phyloP scores from a whole-genome alignment of 106 monocot species.

The Acanthochlamys bracteata region DNA sequence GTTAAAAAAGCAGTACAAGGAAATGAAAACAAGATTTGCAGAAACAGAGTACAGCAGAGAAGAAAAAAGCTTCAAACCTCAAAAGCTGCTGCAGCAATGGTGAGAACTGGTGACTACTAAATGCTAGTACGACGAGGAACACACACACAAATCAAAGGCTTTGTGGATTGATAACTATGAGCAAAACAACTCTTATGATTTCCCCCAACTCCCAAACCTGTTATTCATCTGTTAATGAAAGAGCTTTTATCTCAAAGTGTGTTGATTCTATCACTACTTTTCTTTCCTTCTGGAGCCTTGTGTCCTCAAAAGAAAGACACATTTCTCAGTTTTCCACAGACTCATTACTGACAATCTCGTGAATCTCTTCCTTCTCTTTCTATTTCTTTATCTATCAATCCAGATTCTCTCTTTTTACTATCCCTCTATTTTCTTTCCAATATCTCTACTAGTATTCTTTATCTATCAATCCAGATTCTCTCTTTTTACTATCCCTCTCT shows the following conservation, averaged over 20 bases:
- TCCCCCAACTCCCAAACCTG: too few species aligned
- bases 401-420: not conserved
- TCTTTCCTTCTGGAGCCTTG: not conserved
- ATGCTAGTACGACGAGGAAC: too few species aligned
- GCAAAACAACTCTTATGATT: too few species aligned
- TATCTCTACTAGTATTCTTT: not conserved
- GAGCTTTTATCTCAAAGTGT: not conserved
- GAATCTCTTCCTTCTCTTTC: not conserved
- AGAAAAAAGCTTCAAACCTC: not conserved
- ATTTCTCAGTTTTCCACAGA: not conserved
- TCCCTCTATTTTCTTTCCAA: not conserved
- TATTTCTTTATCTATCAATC: not conserved
- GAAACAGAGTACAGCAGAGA: too few species aligned
- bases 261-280: not conserved
- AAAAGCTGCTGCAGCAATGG: not conserved
- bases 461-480: not conserved
- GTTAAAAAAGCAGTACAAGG: too few species aligned
- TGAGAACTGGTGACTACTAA: not conserved
- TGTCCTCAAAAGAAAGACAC: not conserved
- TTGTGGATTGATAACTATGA: too few species aligned
- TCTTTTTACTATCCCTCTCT: not conserved
- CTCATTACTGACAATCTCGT: conserved; percentile 6
- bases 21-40: too few species aligned
- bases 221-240: not conserved
- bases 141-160: too few species aligned